Conservation (phyloP, 2,329 filamentous ascomycete species). For the Ambrosiella cleistominuta region DNA sequence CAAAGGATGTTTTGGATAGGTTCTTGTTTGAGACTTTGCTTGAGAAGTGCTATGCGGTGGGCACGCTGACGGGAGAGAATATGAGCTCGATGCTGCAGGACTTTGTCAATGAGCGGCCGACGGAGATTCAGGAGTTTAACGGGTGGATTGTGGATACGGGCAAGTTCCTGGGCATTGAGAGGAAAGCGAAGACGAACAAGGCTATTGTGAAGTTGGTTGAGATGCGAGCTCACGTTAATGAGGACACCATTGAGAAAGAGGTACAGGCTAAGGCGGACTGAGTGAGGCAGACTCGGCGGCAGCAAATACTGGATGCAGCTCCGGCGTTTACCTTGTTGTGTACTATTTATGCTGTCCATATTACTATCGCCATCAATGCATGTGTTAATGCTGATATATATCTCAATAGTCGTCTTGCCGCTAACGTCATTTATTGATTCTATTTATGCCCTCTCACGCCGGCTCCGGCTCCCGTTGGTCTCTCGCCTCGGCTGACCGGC, state of each 20-base stretch:
- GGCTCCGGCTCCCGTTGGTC: background rate
- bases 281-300: background rate
- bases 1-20: conserved; percentile 20
- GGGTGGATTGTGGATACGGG: conserved; percentile 37
- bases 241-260: conserved; percentile 4
- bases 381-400: too few relatives aligned
- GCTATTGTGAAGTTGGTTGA: conserved; percentile 28
- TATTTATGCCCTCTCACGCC: background rate
- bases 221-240: conserved; percentile 11
- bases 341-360: too few relatives aligned
- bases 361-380: too few relatives aligned
- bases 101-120: conserved; percentile 30
- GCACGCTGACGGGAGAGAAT: conserved; percentile 28
- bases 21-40: conserved; percentile 30
- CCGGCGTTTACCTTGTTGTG: too few relatives aligned
- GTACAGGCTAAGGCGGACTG: conserved; percentile 1
- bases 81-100: conserved; percentile 48
- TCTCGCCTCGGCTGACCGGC: background rate
- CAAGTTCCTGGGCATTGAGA: conserved; percentile 20
- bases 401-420: too few relatives aligned
- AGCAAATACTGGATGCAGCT: background rate
- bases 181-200: conserved; percentile 24
- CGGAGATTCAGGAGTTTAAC: conserved; percentile 42
- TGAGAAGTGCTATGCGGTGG: conserved; percentile 18
- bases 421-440: too few relatives aligned